These are phyloP conservation scores for Fusarium euwallaceae DNA, from an alignment of 2,329 filamentous ascomycete species.

Conservation along the genomic window DNA sequence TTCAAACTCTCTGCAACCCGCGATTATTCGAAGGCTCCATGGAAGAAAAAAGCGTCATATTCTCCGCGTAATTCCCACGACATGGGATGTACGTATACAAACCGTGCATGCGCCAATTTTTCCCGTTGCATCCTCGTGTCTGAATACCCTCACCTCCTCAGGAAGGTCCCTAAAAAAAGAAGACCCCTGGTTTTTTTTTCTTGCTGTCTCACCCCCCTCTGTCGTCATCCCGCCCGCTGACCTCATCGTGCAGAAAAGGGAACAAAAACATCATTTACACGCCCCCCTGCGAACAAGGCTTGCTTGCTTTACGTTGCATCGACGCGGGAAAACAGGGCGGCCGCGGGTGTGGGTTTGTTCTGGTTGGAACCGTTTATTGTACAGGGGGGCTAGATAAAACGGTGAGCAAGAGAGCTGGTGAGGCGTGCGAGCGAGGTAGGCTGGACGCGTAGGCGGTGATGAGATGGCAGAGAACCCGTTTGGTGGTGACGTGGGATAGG, in stretches of 20 bases:
- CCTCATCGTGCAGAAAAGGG: slow-evolving; percentile 46
- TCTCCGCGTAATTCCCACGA: slow-evolving; percentile 21
- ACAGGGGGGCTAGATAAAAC: slow-evolving; percentile 5
- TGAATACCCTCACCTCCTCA: background rate
- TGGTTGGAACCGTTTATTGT: slow-evolving; percentile 13
- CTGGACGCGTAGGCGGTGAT: slow-evolving; percentile 5
- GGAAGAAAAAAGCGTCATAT: background rate
- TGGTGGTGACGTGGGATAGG: slow-evolving; percentile 9
- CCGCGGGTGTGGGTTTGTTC: slow-evolving; percentile 27
- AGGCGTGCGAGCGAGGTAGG: slow-evolving; percentile 19
- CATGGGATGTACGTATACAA: too few relatives aligned
- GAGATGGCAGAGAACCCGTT: background rate
- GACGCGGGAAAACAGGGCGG: slow-evolving; percentile 34
- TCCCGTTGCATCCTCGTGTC: slow-evolving; percentile 17
- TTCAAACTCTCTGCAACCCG: slow-evolving; percentile 14
- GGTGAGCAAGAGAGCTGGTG: background rate
- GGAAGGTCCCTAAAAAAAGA: background rate
- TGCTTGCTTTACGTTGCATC: slow-evolving; percentile 1
- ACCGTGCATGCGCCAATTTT: slow-evolving; percentile 17
- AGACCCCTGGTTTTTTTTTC: background rate
- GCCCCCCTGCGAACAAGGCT: background rate
- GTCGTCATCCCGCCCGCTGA: slow-evolving; percentile 48
- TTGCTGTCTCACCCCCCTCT: background rate
- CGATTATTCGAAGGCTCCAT: background rate
- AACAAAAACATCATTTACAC: slow-evolving; percentile 1